Evolutionary conservation across 2,329 filamentous ascomycete species (phyloP).

Genomic region (Xylogone sp.): DNA sequence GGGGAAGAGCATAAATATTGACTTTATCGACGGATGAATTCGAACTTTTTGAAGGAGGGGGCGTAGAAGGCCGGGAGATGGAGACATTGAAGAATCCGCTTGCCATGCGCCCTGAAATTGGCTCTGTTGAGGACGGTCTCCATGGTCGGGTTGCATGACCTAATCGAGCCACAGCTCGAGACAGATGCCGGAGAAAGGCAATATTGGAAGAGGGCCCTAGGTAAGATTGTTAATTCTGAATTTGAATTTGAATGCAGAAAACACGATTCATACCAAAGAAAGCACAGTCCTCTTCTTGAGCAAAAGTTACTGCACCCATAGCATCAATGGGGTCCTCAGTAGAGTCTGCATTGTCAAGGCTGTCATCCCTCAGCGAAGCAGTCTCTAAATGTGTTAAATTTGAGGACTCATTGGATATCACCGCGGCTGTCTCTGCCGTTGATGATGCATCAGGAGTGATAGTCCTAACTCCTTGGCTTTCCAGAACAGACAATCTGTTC

Average conservation of each 20-base stretch:
- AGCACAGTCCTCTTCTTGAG: conserved; percentile 29
- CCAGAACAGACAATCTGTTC: conserved; percentile 14
- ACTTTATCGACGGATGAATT: conserved; percentile 12
- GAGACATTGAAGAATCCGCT: conserved; percentile 17
- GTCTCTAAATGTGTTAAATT: conserved; percentile 4
- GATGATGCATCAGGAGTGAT: conserved; percentile 31
- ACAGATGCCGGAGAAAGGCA: conserved; percentile 34
- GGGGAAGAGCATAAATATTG: conserved; percentile 29
- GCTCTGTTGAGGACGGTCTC: background rate
- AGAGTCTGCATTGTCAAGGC: conserved; percentile 12
- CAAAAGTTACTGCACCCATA: conserved; percentile 28
- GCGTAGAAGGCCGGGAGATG: conserved; percentile 18
- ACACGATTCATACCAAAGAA: conserved; percentile 28
- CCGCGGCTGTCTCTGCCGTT: conserved; percentile 21
- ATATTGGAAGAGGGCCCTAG: conserved; percentile 38
- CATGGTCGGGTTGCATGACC: background rate
- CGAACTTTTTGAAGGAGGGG: conserved; percentile 2
- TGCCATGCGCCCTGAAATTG: background rate
- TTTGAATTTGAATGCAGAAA: background rate
- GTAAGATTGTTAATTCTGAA: background rate
- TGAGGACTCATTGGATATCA: background rate
- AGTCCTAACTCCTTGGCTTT: conserved; percentile 27
- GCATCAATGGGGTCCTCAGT: conserved; percentile 22
- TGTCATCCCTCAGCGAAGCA: conserved; percentile 4
- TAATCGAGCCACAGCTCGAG: conserved; percentile 22